These are phyloP conservation scores for Coemansia sp. DNA, from an alignment of 192 early-diverging fungal species.

Conservation along the genomic window DNA sequence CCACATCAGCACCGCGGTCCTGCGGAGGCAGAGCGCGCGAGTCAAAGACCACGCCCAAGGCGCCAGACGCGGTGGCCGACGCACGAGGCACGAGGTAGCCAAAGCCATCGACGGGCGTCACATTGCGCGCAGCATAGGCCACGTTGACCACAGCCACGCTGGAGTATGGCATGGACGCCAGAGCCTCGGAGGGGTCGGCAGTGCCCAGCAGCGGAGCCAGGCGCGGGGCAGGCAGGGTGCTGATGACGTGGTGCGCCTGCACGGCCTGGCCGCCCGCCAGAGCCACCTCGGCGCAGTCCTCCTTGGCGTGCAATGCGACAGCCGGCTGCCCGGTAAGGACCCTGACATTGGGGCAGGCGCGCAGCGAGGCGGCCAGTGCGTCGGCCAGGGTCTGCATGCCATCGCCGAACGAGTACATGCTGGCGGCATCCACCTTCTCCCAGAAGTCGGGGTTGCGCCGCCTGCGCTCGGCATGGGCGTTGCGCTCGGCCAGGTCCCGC, in stretches of 20 bases:
- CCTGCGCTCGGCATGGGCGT: constrained; percentile 16
- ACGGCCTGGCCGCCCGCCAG: constrained; percentile 35
- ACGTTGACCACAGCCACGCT: constrained; percentile 86
- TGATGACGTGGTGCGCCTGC: constrained; percentile 62
- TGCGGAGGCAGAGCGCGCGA: constrained; percentile 73
- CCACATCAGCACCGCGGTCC: constrained; percentile 40
- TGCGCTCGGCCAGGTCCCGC: constrained; percentile 20
- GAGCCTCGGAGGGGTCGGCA: constrained; percentile 22
- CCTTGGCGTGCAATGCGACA: constrained; percentile 36
- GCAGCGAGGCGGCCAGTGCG: constrained; percentile 57
- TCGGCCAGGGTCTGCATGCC: constrained; percentile 73
- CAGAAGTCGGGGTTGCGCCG: constrained; percentile 58
- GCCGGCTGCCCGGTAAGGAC: constrained; percentile 53
- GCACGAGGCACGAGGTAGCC: constrained; percentile 83
- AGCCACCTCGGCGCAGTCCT: constrained; percentile 24
- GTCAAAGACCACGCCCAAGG: constrained; percentile 87
- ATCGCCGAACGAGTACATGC: constrained; percentile 79
- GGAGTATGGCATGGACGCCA: constrained; percentile 67
- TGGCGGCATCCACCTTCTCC: constrained; percentile 57
- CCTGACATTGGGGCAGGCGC: constrained; percentile 56
- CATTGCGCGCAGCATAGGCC: constrained; percentile 54
- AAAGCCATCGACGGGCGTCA: constrained; percentile 76
- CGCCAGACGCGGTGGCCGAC: constrained; percentile 43
- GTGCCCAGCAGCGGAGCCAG: constrained; percentile 54
- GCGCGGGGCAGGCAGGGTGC: constrained; percentile 60